Percentiles rank a stretch among this genome's conserved stretches.
Evolutionary conservation across 768 basidiomycete genomes (phyloP).

Genomic region (Tylopilus subfusipes): DNA sequence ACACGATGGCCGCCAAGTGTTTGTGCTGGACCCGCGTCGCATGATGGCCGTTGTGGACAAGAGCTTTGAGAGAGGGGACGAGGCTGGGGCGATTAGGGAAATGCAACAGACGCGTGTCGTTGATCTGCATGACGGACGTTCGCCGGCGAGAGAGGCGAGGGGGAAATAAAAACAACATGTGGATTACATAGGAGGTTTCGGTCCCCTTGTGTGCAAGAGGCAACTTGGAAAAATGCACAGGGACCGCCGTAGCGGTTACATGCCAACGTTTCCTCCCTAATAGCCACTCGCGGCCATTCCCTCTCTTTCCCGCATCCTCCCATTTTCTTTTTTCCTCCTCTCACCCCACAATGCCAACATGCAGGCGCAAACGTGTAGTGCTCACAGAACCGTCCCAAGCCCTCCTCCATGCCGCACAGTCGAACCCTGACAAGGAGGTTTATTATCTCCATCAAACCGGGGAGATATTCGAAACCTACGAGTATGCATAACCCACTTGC

Average conservation of each 20-base stretch:
- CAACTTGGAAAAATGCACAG: conserved; percentile 29
- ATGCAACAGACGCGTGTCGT: conserved; percentile 6
- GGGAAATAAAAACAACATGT: conserved; percentile 2
- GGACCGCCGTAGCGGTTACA: conserved; percentile 34
- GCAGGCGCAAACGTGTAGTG: conserved; percentile 85
- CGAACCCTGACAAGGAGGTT: conserved; percentile 70
- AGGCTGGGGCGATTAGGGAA: not conserved
- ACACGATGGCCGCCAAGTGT: not conserved
- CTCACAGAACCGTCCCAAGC: conserved; percentile 76
- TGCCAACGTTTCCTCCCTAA: conserved; percentile 51
- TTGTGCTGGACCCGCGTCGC: conserved; percentile 11
- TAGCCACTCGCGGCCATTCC: conserved; percentile 55
- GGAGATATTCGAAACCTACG: conserved; percentile 96
- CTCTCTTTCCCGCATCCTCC: conserved; percentile 57
- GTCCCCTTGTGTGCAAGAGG: conserved; percentile 27
- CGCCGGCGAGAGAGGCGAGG: not conserved
- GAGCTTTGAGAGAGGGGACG: not conserved
- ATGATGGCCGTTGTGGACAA: not conserved
- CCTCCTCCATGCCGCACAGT: conserved; percentile 61
- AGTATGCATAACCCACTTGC: conserved; percentile 53
- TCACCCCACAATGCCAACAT: conserved; percentile 70
- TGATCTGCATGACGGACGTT: conserved; percentile 2
- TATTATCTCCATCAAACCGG: conserved; percentile 93
- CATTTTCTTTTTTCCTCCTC: conserved; percentile 42
- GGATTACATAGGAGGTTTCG: conserved; percentile 18